phyloP scores from a whole-genome alignment of 768 basidiomycete species.

The Thelephora aurantiotincta region DNA sequence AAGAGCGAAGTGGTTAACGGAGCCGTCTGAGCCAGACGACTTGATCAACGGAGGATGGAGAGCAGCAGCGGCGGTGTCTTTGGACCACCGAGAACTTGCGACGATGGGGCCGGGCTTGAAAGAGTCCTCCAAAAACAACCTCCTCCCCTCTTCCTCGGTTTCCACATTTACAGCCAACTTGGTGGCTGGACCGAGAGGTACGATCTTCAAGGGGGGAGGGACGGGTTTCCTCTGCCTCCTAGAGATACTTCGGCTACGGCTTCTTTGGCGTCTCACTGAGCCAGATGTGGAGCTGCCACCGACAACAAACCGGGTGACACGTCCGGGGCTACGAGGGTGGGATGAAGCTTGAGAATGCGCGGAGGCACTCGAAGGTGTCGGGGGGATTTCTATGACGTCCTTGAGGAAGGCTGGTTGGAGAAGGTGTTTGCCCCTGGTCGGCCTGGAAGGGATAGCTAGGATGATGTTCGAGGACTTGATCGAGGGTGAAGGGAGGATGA shows the following conservation, averaged over 20 bases:
- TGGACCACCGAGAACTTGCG: slow-evolving; percentile 1
- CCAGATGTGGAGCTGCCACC: slow-evolving; percentile 4
- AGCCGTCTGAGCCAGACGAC: background rate
- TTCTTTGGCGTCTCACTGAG: background rate
- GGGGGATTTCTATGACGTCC: slow-evolving; percentile 6
- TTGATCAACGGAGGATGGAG: background rate
- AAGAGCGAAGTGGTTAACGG: background rate
- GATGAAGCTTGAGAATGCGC: slow-evolving; percentile 7
- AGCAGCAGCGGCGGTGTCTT: background rate
- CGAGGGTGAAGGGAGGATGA: slow-evolving; percentile 12
- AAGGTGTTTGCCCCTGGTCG: slow-evolving; percentile 23
- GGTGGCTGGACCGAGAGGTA: slow-evolving; percentile 16
- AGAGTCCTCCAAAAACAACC: slow-evolving; percentile 30
- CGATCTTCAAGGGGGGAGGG: slow-evolving; percentile 28
- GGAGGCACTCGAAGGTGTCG: slow-evolving; percentile 14
- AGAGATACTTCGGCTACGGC: slow-evolving; percentile 5
- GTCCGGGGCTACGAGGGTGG: slow-evolving; percentile 7
- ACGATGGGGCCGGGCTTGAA: slow-evolving; percentile 21
- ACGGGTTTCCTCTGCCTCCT: slow-evolving; percentile 22
- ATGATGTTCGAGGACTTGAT: slow-evolving; percentile 22
- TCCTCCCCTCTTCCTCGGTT: slow-evolving; percentile 20
- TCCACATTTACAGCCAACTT: slow-evolving; percentile 22
- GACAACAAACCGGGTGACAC: slow-evolving; percentile 8
- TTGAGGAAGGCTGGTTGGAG: slow-evolving; percentile 22
- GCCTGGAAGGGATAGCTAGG: slow-evolving; percentile 21